Evolutionary conservation across 805 yeast genomes (phyloP).

Genomic region (Starmera quercuum): DNA sequence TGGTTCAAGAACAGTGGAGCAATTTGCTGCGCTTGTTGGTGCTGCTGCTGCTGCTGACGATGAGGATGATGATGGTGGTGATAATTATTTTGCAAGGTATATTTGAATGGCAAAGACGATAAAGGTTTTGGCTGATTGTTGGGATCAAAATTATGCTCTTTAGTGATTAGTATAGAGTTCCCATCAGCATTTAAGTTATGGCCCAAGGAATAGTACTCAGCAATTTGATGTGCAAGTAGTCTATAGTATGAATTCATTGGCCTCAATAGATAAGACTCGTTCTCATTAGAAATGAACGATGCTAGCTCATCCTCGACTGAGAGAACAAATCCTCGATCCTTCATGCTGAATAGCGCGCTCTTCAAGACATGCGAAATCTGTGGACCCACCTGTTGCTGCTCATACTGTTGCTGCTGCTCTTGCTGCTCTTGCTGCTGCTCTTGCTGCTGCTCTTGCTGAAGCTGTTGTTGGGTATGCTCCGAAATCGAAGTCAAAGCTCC

Average conservation of each 20-base stretch:
- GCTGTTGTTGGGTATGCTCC: no score
- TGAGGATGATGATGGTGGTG: neutral
- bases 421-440: no score
- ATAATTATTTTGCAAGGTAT: neutral
- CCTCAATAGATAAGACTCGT: slow-evolving; percentile 30
- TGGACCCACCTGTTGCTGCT: neutral
- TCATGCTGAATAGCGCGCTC: slow-evolving; percentile 33
- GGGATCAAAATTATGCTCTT: slow-evolving; percentile 19
- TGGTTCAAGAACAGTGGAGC: neutral
- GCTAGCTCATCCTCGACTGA: slow-evolving; percentile 40
- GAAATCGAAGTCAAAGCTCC: no score
- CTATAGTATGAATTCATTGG: slow-evolving; percentile 61
- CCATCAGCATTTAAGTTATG: slow-evolving; percentile 48
- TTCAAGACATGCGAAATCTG: slow-evolving; percentile 23
- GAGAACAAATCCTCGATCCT: slow-evolving; percentile 43
- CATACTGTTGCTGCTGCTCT: no score
- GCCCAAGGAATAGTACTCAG: slow-evolving; percentile 56
- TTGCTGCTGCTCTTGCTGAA: no score
- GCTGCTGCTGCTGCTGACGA: slow-evolving; percentile 1
- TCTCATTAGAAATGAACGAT: slow-evolving; percentile 35
- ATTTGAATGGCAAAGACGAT: slow-evolving; percentile 7
- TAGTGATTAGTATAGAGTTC: slow-evolving; percentile 35
- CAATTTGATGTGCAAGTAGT: slow-evolving; percentile 60
- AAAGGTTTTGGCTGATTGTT: slow-evolving; percentile 9
- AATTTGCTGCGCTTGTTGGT: slow-evolving; percentile 2